These are phyloP conservation scores for Aspergillus wentii DNA, from an alignment of 495 filamentous ascomycete genomes.

Conservation along the genomic window DNA sequence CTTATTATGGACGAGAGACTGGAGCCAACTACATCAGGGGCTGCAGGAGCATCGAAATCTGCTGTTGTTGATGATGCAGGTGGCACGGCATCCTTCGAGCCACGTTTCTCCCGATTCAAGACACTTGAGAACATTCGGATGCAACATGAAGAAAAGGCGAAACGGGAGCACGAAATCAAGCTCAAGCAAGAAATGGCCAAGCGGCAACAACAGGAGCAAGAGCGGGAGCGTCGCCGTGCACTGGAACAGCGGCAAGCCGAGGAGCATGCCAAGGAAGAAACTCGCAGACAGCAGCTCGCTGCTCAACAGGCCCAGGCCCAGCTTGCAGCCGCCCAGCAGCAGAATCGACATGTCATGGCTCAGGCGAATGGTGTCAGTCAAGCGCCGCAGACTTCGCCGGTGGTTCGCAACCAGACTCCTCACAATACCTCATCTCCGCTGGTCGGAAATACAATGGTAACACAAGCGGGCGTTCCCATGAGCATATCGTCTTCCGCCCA, in stretches of 20 bases:
- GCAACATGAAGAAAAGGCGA: slow-evolving; percentile 64
- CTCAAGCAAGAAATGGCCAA: slow-evolving; percentile 48
- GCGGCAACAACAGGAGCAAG: slow-evolving; percentile 44
- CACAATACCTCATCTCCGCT: slow-evolving; percentile 74
- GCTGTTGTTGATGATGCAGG: slow-evolving; percentile 70
- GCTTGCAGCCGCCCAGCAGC: slow-evolving; percentile 41
- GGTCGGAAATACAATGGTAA: slow-evolving; percentile 49
- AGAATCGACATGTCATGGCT: slow-evolving; percentile 38
- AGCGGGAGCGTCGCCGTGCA: slow-evolving; percentile 36
- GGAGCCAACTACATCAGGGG: slow-evolving; percentile 51
- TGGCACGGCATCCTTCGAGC: slow-evolving; percentile 67
- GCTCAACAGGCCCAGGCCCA: slow-evolving; percentile 49
- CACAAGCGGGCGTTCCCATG: slow-evolving; percentile 66
- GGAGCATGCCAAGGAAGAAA: slow-evolving; percentile 43
- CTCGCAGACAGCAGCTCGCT: slow-evolving; percentile 37
- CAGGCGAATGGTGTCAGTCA: slow-evolving; percentile 62
- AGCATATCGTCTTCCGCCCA: slow-evolving; percentile 71
- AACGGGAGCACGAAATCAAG: slow-evolving; percentile 61
- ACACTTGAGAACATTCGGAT: slow-evolving; percentile 78
- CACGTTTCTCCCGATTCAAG: slow-evolving; percentile 87
- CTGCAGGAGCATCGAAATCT: slow-evolving; percentile 53
- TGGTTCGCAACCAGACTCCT: slow-evolving; percentile 74
- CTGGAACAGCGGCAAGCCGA: slow-evolving; percentile 44
- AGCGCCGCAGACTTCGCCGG: slow-evolving; percentile 69
- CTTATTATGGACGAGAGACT: slow-evolving; percentile 87